These are phyloP conservation scores for Phyllostachys edulis DNA, from an alignment of 176 grass and related monocot species.

Conservation along the genomic window DNA sequence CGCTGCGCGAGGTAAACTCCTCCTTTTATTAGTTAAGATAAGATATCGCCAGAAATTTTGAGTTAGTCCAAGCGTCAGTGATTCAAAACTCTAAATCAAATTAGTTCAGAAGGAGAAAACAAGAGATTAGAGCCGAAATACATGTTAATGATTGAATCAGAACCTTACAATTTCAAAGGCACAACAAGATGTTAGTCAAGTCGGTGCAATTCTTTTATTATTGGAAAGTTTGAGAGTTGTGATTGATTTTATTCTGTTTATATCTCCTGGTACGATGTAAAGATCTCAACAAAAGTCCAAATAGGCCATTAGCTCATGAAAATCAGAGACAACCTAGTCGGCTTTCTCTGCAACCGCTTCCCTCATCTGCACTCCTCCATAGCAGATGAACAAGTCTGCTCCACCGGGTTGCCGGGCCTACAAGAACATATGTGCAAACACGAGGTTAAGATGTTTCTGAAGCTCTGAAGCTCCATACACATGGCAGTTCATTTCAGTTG, in stretches of 20 bases:
- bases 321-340: too few relatives aligned
- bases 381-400: conserved; percentile 60
- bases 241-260: too few relatives aligned
- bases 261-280: too few relatives aligned
- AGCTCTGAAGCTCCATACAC: not conserved
- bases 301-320: too few relatives aligned
- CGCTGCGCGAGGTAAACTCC: too few relatives aligned
- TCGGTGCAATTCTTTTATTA: conserved; percentile 16
- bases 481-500: not conserved
- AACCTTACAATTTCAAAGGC: not conserved
- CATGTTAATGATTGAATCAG: not conserved
- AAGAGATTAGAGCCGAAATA: not conserved
- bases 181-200: conserved; percentile 7
- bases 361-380: conserved; percentile 58
- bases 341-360: too few relatives aligned
- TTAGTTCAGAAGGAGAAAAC: not conserved
- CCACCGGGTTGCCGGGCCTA: conserved; percentile 54
- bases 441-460: not conserved
- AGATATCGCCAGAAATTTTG: not conserved
- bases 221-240: not conserved
- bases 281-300: too few relatives aligned
- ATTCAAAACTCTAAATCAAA: conserved; percentile 11
- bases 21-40: too few relatives aligned
- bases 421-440: not conserved
- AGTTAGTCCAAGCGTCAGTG: not conserved